Evolutionary conservation across 108 stramenopile genomes (phyloP), one percentile per base, ranked within the genome.

Genomic region (Pseudonitzschia pungens): DNA sequence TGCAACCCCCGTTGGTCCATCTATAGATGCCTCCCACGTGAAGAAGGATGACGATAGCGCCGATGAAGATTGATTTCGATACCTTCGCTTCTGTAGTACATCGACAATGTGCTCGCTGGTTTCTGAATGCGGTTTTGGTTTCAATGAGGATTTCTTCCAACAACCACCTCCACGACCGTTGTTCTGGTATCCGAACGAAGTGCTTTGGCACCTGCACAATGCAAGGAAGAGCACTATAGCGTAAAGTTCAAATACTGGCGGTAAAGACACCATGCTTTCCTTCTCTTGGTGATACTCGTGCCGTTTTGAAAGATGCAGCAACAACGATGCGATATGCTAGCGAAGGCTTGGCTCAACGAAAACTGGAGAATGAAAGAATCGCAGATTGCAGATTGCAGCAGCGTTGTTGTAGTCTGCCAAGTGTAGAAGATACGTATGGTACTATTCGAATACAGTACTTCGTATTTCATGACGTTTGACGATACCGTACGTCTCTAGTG

Each of bases 11-110:
- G 60, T 73, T 29, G 62, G 29, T 12, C 63, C 29, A 53, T 73
- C 62, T n/a, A 73, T 32, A 14, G 45, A 51, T 29, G 72, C 72
- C 20, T 73, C 72, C 72, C 72, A 71, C 8, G 56, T 24, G 60
- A 71, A 71, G 57, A 33, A 33, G 33, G 60, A 62, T 28, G 60
- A 33, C 29, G 60, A 18, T 21, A 21, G 22, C 33, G 33, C 24
- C 27, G n/a, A 58, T 24, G 29, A 26, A 22, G 27, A 48, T 18
- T 11, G 14, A 11, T 14, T 48, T 4, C 16, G 16, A 48, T 48
- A 14, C 16, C 16, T 48, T 2, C 14, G 45, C 45, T 48, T 48
- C 1, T 48, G 9, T 18, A 48, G 9, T 12, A 2, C 14, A 8
- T 48, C 18, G 14, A 48, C 45, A 48, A 4, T 48, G 18, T 48